Conservation (phyloP, 2,329 filamentous ascomycete species). For the Helotiales sp. region DNA sequence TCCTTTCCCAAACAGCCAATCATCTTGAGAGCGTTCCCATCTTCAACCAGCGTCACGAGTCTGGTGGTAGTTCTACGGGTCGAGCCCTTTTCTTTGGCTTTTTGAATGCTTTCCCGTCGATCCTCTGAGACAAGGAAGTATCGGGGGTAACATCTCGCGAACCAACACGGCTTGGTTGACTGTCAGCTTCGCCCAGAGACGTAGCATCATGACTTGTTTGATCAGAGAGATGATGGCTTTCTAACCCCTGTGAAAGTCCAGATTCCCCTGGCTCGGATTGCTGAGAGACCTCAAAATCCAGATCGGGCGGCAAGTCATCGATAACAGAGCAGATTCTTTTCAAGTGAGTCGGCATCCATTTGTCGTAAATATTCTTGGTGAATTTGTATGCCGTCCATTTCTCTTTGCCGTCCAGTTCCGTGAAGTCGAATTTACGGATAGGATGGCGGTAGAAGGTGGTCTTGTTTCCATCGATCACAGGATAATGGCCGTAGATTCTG, state of each 20-base stretch:
- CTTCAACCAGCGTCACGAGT: conserved; percentile 23
- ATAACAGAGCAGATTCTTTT: conserved; percentile 40
- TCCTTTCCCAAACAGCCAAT: conserved; percentile 25
- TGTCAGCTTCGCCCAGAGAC: conserved; percentile 26
- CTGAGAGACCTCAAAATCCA: conserved; percentile 31
- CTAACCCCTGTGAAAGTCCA: conserved; percentile 20
- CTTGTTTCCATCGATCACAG: conserved; percentile 34
- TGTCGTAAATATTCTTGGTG: conserved; percentile 42
- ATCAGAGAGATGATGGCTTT: conserved; percentile 27
- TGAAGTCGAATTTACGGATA: conserved; percentile 41
- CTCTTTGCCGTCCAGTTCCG: conserved; percentile 37
- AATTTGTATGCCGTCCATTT: conserved; percentile 39
- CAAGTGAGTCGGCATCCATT: conserved; percentile 42
- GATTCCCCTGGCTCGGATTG: conserved; percentile 30
- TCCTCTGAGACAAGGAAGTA: conserved; percentile 27
- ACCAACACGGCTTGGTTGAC: conserved; percentile 28
- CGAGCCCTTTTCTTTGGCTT: conserved; percentile 29
- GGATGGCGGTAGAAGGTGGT: conserved; percentile 42
- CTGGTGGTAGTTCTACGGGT: conserved; percentile 22
- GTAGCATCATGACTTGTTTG: conserved; percentile 24
- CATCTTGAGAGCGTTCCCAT: conserved; percentile 23
- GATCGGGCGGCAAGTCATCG: conserved; percentile 40
- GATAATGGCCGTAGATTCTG: conserved; percentile 44
- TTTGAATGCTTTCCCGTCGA: conserved; percentile 26
- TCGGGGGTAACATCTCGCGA: conserved; percentile 31